Evolutionary conservation across 306 rosid genomes (phyloP), one percentile per base, ranked within the genome.

Genomic region (Gleditsia sinensis): DNA sequence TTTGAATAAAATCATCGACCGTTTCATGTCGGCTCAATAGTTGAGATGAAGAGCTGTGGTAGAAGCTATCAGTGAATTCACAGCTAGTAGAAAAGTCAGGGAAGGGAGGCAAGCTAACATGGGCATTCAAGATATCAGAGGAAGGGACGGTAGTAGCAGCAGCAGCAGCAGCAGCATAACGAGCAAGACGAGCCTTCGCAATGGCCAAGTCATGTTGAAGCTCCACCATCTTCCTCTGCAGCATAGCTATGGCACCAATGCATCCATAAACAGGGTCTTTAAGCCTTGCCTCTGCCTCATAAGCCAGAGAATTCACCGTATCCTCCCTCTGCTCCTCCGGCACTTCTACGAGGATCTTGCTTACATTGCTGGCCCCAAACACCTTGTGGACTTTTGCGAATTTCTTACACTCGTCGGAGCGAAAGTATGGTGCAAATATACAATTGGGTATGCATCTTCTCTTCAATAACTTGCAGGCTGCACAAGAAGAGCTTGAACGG

Each of bases 351-450:
- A 94, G 86, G 87, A 91, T 91, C 87, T 89, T 94, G 89, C 98
- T 91, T 45, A 89, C 97, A 75, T 89, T 94, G 86, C 98, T 94
- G 3, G 97, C 98, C 17, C 98, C 97, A 40, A 91, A 94, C 1
- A 91, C 97, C 75, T 94, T 91, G 77, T 94, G 98, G 0, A 91
- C 96, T 17, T 94, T 89, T 2, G 94, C 94, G 3, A 94, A 94
- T 48, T 89, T 94, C 62, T 75, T 85, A 0, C 94, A 80, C 84
- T 94, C 97, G 17, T 91, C 90, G 1, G 97, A 85, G 43, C 79
- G 85, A 7, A 93, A 91, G 75, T 93, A 86, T 0, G 98, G 97
- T 0, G 98, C 98, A 69, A 93, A 93, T 42, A 93, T 88, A 58
- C 98, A 91, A 40, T 83, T 86, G 2, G 97, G 85, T 3, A 17